A percentile compares a stretch with the other conserved stretches of the same genome.
These are phyloP conservation scores for Populus simonii DNA, from an alignment of 345 rosid genomes.

Conservation along the genomic window DNA sequence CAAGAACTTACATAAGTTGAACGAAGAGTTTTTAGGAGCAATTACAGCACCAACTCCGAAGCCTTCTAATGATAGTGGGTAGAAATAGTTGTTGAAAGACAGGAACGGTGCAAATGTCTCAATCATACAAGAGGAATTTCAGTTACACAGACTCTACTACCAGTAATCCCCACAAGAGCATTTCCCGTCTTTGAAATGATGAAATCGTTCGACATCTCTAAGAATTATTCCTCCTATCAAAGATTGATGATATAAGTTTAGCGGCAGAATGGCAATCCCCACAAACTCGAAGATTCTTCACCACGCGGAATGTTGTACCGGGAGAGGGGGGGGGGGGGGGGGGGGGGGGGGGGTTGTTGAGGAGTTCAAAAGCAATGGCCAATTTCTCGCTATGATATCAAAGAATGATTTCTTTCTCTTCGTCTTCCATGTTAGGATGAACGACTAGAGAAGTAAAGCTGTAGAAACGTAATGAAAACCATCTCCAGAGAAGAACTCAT, in stretches of 20 bases:
- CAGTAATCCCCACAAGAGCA: conserved; percentile 32
- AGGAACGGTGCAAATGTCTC: background rate
- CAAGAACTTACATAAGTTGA: background rate
- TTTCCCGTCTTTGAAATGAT: conserved; percentile 27
- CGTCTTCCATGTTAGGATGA: conserved; percentile 21
- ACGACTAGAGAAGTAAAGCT: conserved; percentile 15
- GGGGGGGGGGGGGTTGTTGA: conserved; percentile 20
- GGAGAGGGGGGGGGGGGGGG: too few species aligned
- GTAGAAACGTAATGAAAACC: conserved; percentile 16
- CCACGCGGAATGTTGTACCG: conserved; percentile 25
- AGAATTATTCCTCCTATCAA: conserved; percentile 23
- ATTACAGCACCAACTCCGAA: background rate
- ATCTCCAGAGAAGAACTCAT: conserved; percentile 31
- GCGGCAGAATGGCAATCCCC: conserved; percentile 34
- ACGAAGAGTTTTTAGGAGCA: background rate
- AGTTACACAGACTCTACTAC: conserved; percentile 1
- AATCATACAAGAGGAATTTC: background rate
- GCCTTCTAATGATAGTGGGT: background rate
- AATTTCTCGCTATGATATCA: conserved; percentile 28
- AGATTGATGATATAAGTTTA: conserved; percentile 18
- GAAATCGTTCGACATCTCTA: conserved; percentile 24
- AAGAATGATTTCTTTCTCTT: conserved; percentile 23
- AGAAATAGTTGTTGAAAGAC: background rate
- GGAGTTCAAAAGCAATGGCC: conserved; percentile 23
- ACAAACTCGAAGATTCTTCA: conserved; percentile 32